Evolutionary conservation across 305 asterid species (phyloP), one percentile per base, ranked within the genome.

Genomic region (Solanum hybrid): DNA sequence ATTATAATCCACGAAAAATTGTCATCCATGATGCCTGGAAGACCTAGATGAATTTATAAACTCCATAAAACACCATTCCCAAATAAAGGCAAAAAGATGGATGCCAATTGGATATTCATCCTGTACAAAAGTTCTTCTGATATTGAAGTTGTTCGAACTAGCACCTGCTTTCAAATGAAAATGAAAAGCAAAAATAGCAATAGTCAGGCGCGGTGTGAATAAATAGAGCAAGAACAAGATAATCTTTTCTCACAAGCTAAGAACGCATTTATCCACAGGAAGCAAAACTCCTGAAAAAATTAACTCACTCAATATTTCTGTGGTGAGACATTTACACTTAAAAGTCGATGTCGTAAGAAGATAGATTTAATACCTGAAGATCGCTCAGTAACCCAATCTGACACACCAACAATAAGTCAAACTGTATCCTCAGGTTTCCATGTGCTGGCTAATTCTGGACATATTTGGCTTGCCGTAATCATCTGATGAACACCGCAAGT

Each of bases 341-440:
- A 11, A 75, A 42, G n/a, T 11, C 74, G 26, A 33, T 22, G 61
- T 18, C 78, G 18, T 22, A 46, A 37, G 12, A 89, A 74, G 37
- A 89, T 42, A 22, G 86, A 74, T 36, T 75, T 36, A 40, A 71
- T 88, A 92, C 93, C 93, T 92, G 92, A 87, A 90, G 86, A 82
- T 81, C 82, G 85, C 57, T 34, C 11, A 36, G 74, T 69, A 77
- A 84, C 71, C 29, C 87, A 84, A 84, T 46, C 87, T 84, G 87
- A 46, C 82, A 82, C 91, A 74, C 88, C 78, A 40, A 35, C 88
- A 29, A 69, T n/a, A 79, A 36, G 80, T 88, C 88, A 33, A 83
- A 42, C 51, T 42, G 40, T 40, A 76, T 89, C 86, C 78, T 42
- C 35, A 35, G 67, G 57, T 16, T 74, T 77, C 28, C 74, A 84